Percentiles rank a stretch among this genome's conserved stretches.
These are phyloP conservation scores for Chaetomium sp. DNA, from an alignment of 2,329 filamentous ascomycete species.

Conservation along the genomic window DNA sequence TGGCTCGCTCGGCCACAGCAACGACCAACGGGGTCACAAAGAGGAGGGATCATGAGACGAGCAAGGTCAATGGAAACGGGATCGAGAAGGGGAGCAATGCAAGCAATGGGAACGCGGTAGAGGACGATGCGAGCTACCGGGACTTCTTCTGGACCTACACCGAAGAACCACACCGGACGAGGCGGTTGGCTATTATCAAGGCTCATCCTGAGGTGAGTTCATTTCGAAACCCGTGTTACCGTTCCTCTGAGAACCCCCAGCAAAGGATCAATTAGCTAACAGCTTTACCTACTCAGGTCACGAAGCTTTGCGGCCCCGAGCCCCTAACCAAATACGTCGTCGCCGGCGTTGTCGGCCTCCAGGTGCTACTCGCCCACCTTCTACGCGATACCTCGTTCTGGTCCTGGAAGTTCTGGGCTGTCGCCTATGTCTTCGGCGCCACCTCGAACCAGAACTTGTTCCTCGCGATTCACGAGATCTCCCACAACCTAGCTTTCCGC, in stretches of 20 bases:
- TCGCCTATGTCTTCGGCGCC: conserved; percentile 85
- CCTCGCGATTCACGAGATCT: conserved; percentile 97
- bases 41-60: conserved; percentile 20
- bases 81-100: conserved; percentile 6
- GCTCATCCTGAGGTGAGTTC: conserved; percentile 79
- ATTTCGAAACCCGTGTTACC: too few species aligned
- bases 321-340: conserved; percentile 94
- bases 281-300: conserved; percentile 54
- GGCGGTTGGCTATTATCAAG: conserved; percentile 92
- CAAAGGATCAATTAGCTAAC: conserved; percentile 9
- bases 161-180: conserved; percentile 89
- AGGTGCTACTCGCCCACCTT: conserved; percentile 69
- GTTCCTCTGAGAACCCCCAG: background rate
- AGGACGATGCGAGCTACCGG: conserved; percentile 34
- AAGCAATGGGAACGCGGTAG: conserved; percentile 30
- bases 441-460: conserved; percentile 98
- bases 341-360: conserved; percentile 71
- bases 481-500: conserved; percentile 91
- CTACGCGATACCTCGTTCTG: conserved; percentile 73
- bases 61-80: conserved; percentile 14
- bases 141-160: conserved; percentile 99
- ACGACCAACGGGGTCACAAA: conserved; percentile 23
- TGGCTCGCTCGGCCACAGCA: conserved; percentile 26
- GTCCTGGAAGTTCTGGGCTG: conserved; percentile 76
- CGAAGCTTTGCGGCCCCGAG: conserved; percentile 93